Evolutionary conservation across 345 rosid species (phyloP), one percentile per base, ranked within the genome.

Genomic region (Salix viminalis): DNA sequence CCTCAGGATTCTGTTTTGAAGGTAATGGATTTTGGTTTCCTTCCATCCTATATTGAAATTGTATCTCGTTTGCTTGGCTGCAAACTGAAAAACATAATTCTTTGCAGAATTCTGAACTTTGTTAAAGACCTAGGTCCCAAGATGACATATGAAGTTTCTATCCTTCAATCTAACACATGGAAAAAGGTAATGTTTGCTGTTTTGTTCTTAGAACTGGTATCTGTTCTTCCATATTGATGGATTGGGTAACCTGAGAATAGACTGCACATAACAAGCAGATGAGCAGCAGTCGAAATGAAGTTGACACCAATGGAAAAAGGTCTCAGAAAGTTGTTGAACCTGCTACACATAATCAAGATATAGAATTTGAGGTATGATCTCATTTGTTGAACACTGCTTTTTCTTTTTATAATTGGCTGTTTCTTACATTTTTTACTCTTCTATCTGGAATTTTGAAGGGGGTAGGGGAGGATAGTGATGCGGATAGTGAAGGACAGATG

Each of bases 141-240:
- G 86, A 90, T 93, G 77, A 87, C 99, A 44, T 88, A 86, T 80
- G 96, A 93, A 74, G 97, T 92, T 77, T 83, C 97, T 37, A 83
- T 96, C 56, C 89, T 90, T 75, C 91, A 87, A 62, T 86, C 97
- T 23, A 92, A 86, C 83, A 72, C 86, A 24, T 89, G 91, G 91
- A 91, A 87, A 87, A 95, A 93, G 94, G 97, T 93, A 65, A 62
- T 52, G 24, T 12, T 42, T 39, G 26, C 37, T 2, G 5, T 28
- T 30, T 56, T 12, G 9, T 34, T 46, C 21, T 52, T 36, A 28
- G 3, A 4, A 46, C 62, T 28, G 3, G 2, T 62, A 21, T 24
- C 18, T 46, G 14, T 69, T 64, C 36, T 39, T 65, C 2, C 7
- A 14, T 50, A 48, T 34, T 68, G 67, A 66, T 26, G 70, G 84